Evolutionary conservation across 139 green algal genomes (phyloP).

Genomic region (Tetradesmus lagerheimii): DNA sequence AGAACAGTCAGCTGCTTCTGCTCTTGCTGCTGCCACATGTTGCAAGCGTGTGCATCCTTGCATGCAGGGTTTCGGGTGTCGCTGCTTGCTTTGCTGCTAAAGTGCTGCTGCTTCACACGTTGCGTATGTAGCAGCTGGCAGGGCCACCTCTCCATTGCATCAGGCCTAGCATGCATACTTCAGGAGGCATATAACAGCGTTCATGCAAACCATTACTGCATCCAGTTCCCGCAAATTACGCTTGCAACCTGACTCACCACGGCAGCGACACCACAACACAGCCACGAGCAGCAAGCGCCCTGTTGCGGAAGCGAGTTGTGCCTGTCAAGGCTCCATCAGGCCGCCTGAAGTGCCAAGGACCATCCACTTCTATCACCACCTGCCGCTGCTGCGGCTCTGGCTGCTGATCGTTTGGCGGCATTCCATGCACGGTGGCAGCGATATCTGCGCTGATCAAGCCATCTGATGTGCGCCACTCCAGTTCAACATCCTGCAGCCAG

Average conservation of each 20-base stretch:
- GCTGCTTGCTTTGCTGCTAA: too few species aligned
- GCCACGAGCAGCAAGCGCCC: not conserved
- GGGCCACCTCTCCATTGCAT: too few species aligned
- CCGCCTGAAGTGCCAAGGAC: not conserved
- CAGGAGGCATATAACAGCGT: too few species aligned
- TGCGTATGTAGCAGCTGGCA: too few species aligned
- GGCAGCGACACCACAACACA: not conserved
- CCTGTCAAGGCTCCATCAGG: not conserved
- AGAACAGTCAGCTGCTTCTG: too few species aligned
- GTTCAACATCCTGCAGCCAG: not conserved
- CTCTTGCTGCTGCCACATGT: too few species aligned
- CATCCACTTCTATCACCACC: not conserved
- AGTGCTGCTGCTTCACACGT: too few species aligned
- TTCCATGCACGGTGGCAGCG: not conserved
- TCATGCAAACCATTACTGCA: too few species aligned
- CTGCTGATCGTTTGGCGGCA: not conserved
- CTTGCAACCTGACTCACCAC: not conserved
- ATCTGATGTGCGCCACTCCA: conserved; percentile 12
- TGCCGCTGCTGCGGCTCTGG: not conserved
- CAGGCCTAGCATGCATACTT: too few species aligned
- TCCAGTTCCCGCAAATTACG: too few species aligned
- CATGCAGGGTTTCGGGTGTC: too few species aligned
- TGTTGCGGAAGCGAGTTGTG: not conserved
- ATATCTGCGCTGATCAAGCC: conserved; percentile 2
- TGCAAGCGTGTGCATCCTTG: too few species aligned